Evolutionary conservation across 2,329 filamentous ascomycete genomes (phyloP).

Genomic region (Colletotrichum simmondsii): DNA sequence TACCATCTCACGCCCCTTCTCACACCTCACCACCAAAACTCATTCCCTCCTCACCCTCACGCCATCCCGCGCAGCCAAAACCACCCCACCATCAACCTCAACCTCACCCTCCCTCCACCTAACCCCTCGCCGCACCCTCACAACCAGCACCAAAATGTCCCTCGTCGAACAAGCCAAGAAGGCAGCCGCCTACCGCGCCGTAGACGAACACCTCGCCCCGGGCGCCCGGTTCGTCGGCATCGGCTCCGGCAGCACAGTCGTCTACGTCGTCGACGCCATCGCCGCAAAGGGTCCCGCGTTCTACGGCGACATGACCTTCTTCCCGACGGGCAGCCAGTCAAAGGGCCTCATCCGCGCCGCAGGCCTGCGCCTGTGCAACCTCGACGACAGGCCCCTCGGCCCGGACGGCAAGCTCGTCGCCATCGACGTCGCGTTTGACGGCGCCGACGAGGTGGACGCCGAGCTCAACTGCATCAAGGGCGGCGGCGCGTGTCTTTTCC

Average conservation of each 20-base stretch:
- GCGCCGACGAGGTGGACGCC: constrained; percentile 95
- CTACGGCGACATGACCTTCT: constrained; percentile 78
- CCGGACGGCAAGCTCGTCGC: constrained; percentile 55
- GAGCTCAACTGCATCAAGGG: constrained; percentile 98
- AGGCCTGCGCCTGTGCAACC: constrained; percentile 79
- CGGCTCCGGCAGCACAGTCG: constrained; percentile 83
- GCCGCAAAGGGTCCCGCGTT: constrained; percentile 65
- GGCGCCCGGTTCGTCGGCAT: constrained; percentile 77
- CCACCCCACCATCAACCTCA: not conserved
- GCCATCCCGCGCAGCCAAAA: not conserved
- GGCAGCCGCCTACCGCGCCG: constrained; percentile 78
- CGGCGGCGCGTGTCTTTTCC: constrained; percentile 95
- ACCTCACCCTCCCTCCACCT: not conserved
- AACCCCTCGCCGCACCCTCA: not conserved
- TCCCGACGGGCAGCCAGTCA: constrained; percentile 92
- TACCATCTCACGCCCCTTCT: constrained; percentile 30
- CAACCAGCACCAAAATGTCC: constrained; percentile 43
- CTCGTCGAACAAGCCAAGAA: constrained; percentile 80
- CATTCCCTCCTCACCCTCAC: not conserved
- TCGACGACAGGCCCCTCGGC: constrained; percentile 77
- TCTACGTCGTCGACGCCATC: constrained; percentile 88
- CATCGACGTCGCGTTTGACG: constrained; percentile 94
- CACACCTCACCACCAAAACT: not conserved
- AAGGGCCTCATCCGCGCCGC: constrained; percentile 86
- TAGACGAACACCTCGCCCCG: constrained; percentile 76